Evolutionary conservation across 2,329 filamentous ascomycete species (phyloP), one percentile per base, ranked within the genome.

Genomic region (Colletotrichum coccodes): DNA sequence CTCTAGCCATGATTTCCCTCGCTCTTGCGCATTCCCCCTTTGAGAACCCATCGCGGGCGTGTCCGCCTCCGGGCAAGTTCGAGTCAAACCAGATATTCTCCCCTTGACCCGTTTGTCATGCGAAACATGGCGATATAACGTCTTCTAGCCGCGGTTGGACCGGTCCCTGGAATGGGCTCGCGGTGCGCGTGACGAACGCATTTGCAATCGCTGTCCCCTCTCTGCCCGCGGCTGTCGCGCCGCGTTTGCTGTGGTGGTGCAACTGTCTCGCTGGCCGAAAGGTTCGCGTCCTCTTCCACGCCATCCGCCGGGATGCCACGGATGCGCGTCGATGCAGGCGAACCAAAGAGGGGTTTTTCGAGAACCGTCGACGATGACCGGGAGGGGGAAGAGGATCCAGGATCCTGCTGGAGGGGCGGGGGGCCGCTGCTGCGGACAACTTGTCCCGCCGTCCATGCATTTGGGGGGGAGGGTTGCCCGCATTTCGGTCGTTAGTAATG

Each of bases 1-100:
- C 28, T 42, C 59, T 67, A 50, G 42, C 50, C 44, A 52, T 21
- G 28, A 7, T 32, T 57, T 49, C 50, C 59, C 56, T 23, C 61
- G 38, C 47, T 42, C 52, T 47, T 18, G 28, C 30, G n/a, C 18
- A 6, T 44, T 11, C 7, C 28, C 42, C 3, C 42, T 65, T 34
- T 23, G 28, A 58, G 26, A 50, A 23, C 6, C 44, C 47, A 36
- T 32, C 47, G 38, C 23, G 46, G 1, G 54, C 62, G 38, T 40
- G 30, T 42, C 4, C 21, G 34, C 36, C n/a, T 28, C 34, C 34
- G 52, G 52, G 40, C 21, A 56, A 38, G 26, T 12, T 56, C 5
- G 50, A 40, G 3, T 18, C 30, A 30, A 23, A 5, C 60, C n/a
- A n/a, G n/a, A n/a, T 16, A 21, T 28, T 36, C 28, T 32, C 36